Evolutionary conservation across 805 yeast species (phyloP), one percentile per base, ranked within the genome.

Genomic region (Saccharomycopsis synnaedendra): DNA sequence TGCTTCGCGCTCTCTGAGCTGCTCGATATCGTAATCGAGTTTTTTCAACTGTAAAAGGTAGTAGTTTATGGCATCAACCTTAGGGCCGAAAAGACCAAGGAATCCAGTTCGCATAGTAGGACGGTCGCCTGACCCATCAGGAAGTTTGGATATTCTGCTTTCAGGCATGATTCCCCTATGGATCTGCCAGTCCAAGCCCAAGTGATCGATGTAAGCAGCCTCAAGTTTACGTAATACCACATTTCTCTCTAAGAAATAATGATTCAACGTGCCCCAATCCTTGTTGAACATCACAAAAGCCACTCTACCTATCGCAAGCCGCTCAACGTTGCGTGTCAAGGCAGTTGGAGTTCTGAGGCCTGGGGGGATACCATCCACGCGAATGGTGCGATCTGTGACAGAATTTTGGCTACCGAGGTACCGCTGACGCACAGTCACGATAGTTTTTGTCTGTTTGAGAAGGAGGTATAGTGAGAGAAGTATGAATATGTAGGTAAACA

Each of bases 131-230:
- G 11, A 32, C 19, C 36, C 45, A 44, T 37, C 28, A 4, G 51
- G 52, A 7, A 39, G 41, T 5, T 10, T 44, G 3, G 42, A 5
- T 7, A 49, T 32, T 30, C 32, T 38, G 5, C 51, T 44, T 33
- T 45, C 43, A 5, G 54, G 54, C 31, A 51, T 44, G 27, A 48
- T 37, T 8, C 52, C 54, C n/a, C 33, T 47, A 36, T 49, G 45
- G 28, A 51, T 45, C 30, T 49, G 39, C 5, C 43, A 38, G 27
- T 46, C 47, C 5, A 46, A 19, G 8, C 81, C 80, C 46, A 85
- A 65, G 60, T 80, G 84, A 41, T 69, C 71, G 2, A 85, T 76
- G 89, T 93, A 85, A 43, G 72, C 72, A 5, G 68, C 66, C 63
- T 90, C 97, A 9, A 87, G 64, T 46, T 70, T 70, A 30, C 68